Evolutionary conservation across 352 stramenopile species (phyloP).

Genomic region (Paralagenidium karlingii): DNA sequence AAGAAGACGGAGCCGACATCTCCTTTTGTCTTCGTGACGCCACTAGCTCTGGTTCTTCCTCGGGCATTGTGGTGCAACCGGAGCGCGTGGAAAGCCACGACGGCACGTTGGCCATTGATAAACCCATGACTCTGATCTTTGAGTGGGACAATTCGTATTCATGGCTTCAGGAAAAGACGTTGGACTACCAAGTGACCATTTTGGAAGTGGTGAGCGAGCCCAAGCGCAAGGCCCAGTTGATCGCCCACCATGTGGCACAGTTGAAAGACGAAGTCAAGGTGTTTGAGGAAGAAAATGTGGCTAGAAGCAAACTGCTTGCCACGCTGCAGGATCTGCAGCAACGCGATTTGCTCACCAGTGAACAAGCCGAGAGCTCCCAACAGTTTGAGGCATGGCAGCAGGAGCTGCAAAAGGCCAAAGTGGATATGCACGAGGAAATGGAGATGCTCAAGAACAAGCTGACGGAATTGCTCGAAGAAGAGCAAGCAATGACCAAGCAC

Average conservation of each 20-base stretch:
- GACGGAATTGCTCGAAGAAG: conserved; percentile 18
- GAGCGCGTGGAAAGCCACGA: conserved; percentile 42
- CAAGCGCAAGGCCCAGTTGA: too few relatives aligned
- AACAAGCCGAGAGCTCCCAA: conserved; percentile 19
- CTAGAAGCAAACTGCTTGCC: conserved; percentile 17
- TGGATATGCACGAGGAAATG: conserved; percentile 36
- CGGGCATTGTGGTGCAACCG: conserved; percentile 16
- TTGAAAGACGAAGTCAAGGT: conserved; percentile 17
- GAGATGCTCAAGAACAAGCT: conserved; percentile 33
- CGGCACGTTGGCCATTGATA: conserved; percentile 27
- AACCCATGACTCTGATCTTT: conserved; percentile 36
- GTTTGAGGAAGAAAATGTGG: conserved; percentile 17
- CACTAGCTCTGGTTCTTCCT: neutral
- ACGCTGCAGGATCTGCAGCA: conserved; percentile 19
- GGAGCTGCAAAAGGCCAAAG: conserved; percentile 21
- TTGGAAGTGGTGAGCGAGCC: conserved; percentile 33
- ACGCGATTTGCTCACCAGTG: conserved; percentile 18
- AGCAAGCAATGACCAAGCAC: conserved; percentile 40
- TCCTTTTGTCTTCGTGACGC: conserved; percentile 12
- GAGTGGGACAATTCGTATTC: conserved; percentile 79
- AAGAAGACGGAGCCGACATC: conserved; percentile 53
- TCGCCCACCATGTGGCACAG: conserved; percentile 10
- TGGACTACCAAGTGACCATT: conserved; percentile 75
- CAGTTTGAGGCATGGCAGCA: conserved; percentile 15
- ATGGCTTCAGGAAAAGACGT: conserved; percentile 75